A percentile compares a stretch with the other conserved stretches of the same genome.
phyloP scores from a whole-genome alignment of 441 rosid species.

The Populus trichocarpa region DNA sequence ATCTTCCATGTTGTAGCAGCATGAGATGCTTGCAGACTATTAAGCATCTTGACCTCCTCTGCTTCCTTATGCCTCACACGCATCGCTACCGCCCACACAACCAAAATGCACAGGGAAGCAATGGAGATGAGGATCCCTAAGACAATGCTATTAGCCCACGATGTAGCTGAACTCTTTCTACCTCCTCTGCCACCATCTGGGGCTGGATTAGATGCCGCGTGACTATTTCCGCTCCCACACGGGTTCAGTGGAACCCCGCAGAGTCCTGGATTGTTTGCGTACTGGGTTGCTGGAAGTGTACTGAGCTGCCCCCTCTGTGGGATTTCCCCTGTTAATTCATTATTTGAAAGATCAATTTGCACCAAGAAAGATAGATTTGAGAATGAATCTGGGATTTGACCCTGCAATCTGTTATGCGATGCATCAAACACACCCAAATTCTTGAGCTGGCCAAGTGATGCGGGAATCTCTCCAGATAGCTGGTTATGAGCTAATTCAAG shows the following conservation, averaged over 20 bases:
- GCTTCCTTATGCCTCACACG: constrained; percentile 74
- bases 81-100: constrained; percentile 88
- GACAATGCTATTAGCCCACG: constrained; percentile 84
- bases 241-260: constrained; percentile 90
- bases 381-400: constrained; percentile 93
- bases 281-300: constrained; percentile 86
- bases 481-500: constrained; percentile 81
- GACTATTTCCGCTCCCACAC: constrained; percentile 59
- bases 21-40: constrained; percentile 68
- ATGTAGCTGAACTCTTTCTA: constrained; percentile 39
- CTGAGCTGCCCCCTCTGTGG: constrained; percentile 97
- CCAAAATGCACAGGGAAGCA: constrained; percentile 74
- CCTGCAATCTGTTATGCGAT: constrained; percentile 80
- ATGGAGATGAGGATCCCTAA: constrained; percentile 74
- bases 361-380: constrained; percentile 87
- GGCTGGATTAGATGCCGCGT: constrained; percentile 30
- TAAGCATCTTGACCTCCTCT: constrained; percentile 78
- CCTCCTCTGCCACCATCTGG: constrained; percentile 29
- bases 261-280: constrained; percentile 77
- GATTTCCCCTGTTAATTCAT: constrained; percentile 87
- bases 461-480: constrained; percentile 86
- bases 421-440: constrained; percentile 88
- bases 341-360: constrained; percentile 81
- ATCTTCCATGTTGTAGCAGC: constrained; percentile 97
- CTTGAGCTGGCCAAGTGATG: constrained; percentile 80